Percentiles rank a stretch among this genome's conserved stretches.
Evolutionary conservation across 805 yeast species (phyloP).

Genomic region (Yamadazyma paraphyllophila): DNA sequence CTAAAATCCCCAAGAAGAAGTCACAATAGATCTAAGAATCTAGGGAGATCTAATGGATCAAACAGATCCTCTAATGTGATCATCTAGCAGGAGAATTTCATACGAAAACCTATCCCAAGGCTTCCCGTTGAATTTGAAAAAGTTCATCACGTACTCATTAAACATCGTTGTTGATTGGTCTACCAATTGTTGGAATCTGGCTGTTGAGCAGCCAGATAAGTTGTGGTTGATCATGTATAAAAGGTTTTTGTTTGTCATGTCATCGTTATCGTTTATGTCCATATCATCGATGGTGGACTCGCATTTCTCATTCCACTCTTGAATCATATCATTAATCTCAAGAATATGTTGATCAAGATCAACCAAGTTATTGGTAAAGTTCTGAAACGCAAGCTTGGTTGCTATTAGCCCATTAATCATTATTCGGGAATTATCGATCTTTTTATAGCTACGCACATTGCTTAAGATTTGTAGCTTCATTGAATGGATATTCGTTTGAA

Average conservation of each 20-base stretch:
- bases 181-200: conserved; percentile 2
- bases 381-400: conserved; percentile 8
- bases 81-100: conserved; percentile 16
- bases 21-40: conserved; percentile 1
- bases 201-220: conserved; percentile 1
- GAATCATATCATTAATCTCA: conserved; percentile 13
- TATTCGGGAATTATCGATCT: conserved; percentile 11
- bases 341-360: conserved; percentile 11
- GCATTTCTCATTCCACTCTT: conserved; percentile 8
- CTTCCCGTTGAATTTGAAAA: background rate
- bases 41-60: too few species aligned
- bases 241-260: background rate
- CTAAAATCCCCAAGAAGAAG: conserved; percentile 3
- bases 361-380: conserved; percentile 3
- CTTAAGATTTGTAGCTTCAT: conserved; percentile 13
- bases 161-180: conserved; percentile 7
- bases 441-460: conserved; percentile 11
- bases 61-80: conserved; percentile 6
- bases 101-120: conserved; percentile 8
- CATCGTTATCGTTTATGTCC: background rate
- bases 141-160: conserved; percentile 10
- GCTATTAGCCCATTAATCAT: conserved; percentile 13
- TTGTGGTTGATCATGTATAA: conserved; percentile 5
- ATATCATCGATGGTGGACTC: background rate
- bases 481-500: conserved; percentile 4